A percentile compares a stretch with the other conserved stretches of the same genome.
phyloP scores from a whole-genome alignment of 1,284 basidiomycete species.

The Chalciporus piperatoides region DNA sequence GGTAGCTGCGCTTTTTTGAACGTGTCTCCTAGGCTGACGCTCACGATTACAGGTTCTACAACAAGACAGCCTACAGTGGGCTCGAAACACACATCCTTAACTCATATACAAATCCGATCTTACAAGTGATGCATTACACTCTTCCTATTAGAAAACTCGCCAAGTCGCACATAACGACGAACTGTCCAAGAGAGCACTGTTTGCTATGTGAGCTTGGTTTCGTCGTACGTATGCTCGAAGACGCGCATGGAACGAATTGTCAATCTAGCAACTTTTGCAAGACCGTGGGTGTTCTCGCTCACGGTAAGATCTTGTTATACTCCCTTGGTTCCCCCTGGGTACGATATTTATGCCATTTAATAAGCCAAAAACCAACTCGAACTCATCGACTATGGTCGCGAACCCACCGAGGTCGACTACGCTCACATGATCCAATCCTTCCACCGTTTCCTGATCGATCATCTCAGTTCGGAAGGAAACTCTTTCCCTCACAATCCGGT shows the following conservation, averaged over 20 bases:
- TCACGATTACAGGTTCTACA: conserved; percentile 71
- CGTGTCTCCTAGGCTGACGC: neutral
- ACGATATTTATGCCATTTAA: conserved; percentile 1
- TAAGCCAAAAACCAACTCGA: conserved; percentile 77
- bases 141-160: conserved; percentile 77
- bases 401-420: conserved; percentile 70
- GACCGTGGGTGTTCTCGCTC: conserved; percentile 77
- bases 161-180: conserved; percentile 86
- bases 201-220: conserved; percentile 96
- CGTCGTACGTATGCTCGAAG: conserved; percentile 92
- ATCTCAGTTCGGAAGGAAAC: conserved; percentile 69
- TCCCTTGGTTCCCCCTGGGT: neutral
- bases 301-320: conserved; percentile 51
- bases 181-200: conserved; percentile 88
- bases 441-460: conserved; percentile 90
- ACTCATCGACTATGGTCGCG: conserved; percentile 84
- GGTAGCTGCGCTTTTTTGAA: conserved; percentile 41
- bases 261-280: conserved; percentile 97
- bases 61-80: conserved; percentile 86
- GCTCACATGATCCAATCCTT: conserved; percentile 90
- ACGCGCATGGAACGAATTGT: conserved; percentile 92
- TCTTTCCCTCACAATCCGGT: conserved; percentile 60
- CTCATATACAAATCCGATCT: conserved; percentile 92
- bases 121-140: conserved; percentile 89
- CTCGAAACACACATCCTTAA: conserved; percentile 97